A percentile compares a stretch with the other conserved stretches of the same genome.
These are phyloP conservation scores for Deakozyma indianensis DNA, from an alignment of 805 yeast genomes.

Conservation along the genomic window DNA sequence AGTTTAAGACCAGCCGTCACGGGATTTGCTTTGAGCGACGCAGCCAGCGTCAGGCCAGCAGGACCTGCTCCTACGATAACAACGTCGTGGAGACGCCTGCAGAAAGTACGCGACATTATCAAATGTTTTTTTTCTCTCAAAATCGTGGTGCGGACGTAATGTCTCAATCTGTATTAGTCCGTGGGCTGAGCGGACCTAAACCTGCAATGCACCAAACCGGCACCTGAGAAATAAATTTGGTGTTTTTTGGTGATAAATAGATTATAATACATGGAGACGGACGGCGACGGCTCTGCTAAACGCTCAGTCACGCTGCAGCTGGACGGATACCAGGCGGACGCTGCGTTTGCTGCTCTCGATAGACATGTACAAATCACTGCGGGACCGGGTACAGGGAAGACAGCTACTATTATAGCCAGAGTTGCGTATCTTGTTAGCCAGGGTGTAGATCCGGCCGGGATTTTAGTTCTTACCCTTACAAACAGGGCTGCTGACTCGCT, in stretches of 20 bases:
- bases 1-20: conserved; percentile 44
- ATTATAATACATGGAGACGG: no score
- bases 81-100: conserved; percentile 33
- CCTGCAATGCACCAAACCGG: no score
- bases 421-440: conserved; percentile 54
- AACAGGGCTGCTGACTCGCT: conserved; percentile 85
- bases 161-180: no score
- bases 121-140: no score
- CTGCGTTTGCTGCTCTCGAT: conserved; percentile 27
- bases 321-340: conserved; percentile 30
- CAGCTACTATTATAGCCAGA: conserved; percentile 66
- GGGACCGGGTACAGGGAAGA: conserved; percentile 66
- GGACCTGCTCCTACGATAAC: conserved; percentile 95
- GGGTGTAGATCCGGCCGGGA: conserved; percentile 39
- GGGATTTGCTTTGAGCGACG: conserved; percentile 59
- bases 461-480: conserved; percentile 85
- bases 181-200: no score
- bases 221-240: no score
- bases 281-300: no score
- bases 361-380: conserved; percentile 40
- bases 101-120: not conserved
- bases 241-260: no score
- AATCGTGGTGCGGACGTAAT: no score
- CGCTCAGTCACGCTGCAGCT: conserved; percentile 6
- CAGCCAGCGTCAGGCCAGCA: conserved; percentile 78